phyloP scores from a whole-genome alignment of 768 basidiomycete species.

The Gelatoporia subvermispora region DNA sequence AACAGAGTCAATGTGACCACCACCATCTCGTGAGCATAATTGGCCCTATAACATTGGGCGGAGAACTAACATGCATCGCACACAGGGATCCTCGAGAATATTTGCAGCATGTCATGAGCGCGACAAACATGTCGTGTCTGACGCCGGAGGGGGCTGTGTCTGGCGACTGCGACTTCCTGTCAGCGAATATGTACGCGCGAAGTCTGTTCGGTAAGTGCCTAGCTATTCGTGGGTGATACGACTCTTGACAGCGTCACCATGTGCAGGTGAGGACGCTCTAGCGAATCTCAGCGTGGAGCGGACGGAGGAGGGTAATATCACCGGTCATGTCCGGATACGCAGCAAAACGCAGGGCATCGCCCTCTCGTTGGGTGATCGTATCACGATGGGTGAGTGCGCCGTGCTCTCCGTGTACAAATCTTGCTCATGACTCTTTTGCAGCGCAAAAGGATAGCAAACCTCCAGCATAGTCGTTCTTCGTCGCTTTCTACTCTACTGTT shows the following conservation, averaged over 20 bases:
- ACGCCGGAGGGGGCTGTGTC: conserved; percentile 85
- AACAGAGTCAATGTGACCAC: conserved; percentile 95
- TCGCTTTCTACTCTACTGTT: no score
- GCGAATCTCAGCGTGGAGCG: conserved; percentile 93
- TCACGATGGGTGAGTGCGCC: conserved; percentile 51
- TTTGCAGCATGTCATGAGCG: conserved; percentile 91
- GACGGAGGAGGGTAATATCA: conserved; percentile 73
- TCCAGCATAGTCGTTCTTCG: conserved; percentile 19
- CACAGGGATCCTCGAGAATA: conserved; percentile 80
- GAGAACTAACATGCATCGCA: not conserved
- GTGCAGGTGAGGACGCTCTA: conserved; percentile 85
- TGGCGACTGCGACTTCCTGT: conserved; percentile 95
- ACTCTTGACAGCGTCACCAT: not conserved
- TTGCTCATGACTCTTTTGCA: conserved; percentile 14
- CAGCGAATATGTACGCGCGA: conserved; percentile 93
- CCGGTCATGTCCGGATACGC: conserved; percentile 92
- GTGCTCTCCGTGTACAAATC: not conserved
- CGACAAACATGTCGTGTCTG: conserved; percentile 96
- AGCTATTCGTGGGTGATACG: not conserved
- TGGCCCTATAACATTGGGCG: conserved; percentile 4
- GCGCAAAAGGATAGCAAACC: conserved; percentile 42
- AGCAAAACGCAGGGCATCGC: conserved; percentile 99
- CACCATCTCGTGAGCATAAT: conserved; percentile 66
- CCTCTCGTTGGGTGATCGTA: conserved; percentile 86
- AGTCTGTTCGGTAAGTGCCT: conserved; percentile 78